Evolutionary conservation across 1,284 basidiomycete species (phyloP), one percentile per base, ranked within the genome.

Genomic region (Lentinula novae-zelandiae): DNA sequence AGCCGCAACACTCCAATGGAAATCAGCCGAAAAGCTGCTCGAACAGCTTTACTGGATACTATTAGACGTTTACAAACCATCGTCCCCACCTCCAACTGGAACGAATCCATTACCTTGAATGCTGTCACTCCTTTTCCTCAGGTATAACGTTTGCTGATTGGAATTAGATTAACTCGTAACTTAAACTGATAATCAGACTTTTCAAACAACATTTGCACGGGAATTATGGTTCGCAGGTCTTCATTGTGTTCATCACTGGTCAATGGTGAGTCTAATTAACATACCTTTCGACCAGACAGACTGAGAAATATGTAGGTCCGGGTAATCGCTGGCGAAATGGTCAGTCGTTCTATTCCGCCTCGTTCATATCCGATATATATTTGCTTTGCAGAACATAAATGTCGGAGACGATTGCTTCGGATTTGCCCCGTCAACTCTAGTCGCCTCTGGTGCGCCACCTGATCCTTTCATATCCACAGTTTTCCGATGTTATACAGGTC

Each of bases 161-260:
- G 15, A 8, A 8, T 20, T 3, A 9, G 17, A 22, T 9, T 0
- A 46, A 10, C 6, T 5, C 6, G n/a, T 7, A 46, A 20, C n/a
- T 22, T 22, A 12, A 46, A 17, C 44, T 12, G 17, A 12, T 22
- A 9, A 46, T 20, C 20, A 93, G 67, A 80, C 83, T 22, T 83
- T 93, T 63, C 77, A 86, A 66, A 87, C 87, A n/a, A 90, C 85
- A 2, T 87, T 92, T 68, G 92, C 89, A 27, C 76, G 92, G 73
- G 92, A 94, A 80, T 72, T 94, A n/a, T 94, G 92, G 92, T 94
- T 94, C 71, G 82, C 83, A n/a, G 83, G 80, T 27, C 73, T 94
- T 33, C 92, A 94, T 70, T 91, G 91, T 51, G 87, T 93, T 40
- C 90, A 92, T 72, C 90, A 92, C 70, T 92, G 89, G 89, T 90